These are phyloP conservation scores for Kalanchoe fedtschenkoi DNA, from an alignment of 164 flowering plant species.

Conservation along the genomic window DNA sequence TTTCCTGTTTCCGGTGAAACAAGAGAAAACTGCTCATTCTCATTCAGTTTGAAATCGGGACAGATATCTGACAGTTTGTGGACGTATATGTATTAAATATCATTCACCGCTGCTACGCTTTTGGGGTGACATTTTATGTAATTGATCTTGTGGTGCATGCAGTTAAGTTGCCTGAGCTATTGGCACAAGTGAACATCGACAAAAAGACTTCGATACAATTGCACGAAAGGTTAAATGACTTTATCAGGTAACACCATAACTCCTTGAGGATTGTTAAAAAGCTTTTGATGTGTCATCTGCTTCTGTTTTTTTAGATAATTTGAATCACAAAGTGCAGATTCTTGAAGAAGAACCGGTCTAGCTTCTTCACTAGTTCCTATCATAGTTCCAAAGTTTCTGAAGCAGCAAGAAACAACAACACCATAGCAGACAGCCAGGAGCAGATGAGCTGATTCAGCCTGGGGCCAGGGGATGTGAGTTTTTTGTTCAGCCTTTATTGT, in stretches of 20 bases:
- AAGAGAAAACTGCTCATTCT: no score
- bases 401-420: neutral
- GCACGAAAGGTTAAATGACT: constrained; percentile 67
- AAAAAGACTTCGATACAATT: constrained; percentile 56
- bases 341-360: neutral
- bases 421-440: neutral
- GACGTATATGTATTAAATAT: neutral
- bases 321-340: neutral
- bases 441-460: neutral
- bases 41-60: no score
- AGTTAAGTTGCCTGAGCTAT: constrained; percentile 88
- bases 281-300: no score
- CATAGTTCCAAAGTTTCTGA: neutral
- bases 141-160: constrained; percentile 20
- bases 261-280: no score
- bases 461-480: no score
- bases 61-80: neutral
- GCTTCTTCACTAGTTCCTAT: neutral
- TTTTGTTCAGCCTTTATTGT: neutral
- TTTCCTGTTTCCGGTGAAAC: no score
- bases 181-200: constrained; percentile 70
- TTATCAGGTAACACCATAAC: constrained; percentile 57
- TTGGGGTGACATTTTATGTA: neutral
- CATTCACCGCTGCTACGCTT: neutral
- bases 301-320: neutral